Conservation (phyloP, 139 green algal genomes). For the Chlorella ohadii region DNA sequence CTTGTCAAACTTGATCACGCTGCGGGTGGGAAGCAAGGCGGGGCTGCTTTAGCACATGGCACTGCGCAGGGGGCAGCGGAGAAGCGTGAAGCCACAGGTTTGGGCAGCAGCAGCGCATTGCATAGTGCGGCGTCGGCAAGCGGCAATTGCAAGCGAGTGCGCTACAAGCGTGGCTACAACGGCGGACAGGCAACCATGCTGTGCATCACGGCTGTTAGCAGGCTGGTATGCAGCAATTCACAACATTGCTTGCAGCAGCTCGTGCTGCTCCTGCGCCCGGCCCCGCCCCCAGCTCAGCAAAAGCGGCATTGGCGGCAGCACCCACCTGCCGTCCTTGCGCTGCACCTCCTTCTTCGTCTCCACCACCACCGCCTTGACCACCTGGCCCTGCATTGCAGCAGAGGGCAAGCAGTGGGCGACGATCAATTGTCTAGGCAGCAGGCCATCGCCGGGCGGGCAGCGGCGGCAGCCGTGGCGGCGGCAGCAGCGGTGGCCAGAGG, state of each 20-base stretch:
- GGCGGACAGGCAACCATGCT: no score
- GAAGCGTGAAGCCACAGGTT: no score
- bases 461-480: not conserved
- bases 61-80: no score
- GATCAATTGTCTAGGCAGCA: not conserved
- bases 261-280: not conserved
- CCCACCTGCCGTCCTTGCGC: slow-evolving; percentile 42
- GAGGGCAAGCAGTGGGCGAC: not conserved
- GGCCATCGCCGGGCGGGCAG: not conserved
- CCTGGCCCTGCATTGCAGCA: slow-evolving; percentile 37
- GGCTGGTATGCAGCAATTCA: no score
- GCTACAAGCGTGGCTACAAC: no score
- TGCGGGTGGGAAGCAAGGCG: slow-evolving; percentile 6
- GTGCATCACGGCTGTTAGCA: no score
- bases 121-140: no score
- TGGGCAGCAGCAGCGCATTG: not conserved
- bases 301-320: not conserved
- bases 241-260: no score
- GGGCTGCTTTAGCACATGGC: no score
- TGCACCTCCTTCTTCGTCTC: slow-evolving; percentile 68
- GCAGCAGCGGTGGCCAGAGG: not conserved
- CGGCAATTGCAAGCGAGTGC: no score
- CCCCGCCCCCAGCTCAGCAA: not conserved
- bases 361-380: slow-evolving; percentile 68
- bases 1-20: slow-evolving; percentile 60